Conservation (phyloP, 345 rosid species). For the Aethionema arabicum region DNA sequence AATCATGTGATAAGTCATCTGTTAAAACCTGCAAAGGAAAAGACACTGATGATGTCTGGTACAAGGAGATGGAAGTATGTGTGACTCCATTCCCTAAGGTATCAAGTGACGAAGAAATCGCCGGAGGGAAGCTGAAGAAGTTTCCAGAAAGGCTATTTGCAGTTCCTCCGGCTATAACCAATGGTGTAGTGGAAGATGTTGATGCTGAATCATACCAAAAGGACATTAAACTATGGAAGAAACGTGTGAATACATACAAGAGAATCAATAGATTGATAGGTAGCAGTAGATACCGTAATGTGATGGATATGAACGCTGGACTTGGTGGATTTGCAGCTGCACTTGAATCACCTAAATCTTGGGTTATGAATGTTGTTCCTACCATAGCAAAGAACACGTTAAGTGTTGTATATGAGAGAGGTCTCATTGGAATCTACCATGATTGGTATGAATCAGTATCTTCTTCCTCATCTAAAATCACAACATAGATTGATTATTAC, state of each 20-base stretch:
- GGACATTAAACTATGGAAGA: conserved; percentile 55
- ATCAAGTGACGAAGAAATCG: conserved; percentile 41
- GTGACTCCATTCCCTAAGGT: conserved; percentile 60
- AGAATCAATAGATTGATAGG: conserved; percentile 52
- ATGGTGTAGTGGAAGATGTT: conserved; percentile 52
- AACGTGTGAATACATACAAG: conserved; percentile 56
- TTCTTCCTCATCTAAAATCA: no score
- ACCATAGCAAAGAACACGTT: conserved; percentile 58
- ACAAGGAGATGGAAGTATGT: conserved; percentile 67
- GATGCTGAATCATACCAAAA: conserved; percentile 45
- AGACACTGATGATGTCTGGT: conserved; percentile 62
- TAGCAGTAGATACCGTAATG: conserved; percentile 63
- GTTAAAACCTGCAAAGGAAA: conserved; percentile 43
- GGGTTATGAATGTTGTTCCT: conserved; percentile 80
- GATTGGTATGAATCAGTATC: conserved; percentile 49
- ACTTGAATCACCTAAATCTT: conserved; percentile 56
- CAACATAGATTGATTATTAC: no score
- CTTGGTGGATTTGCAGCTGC: conserved; percentile 73
- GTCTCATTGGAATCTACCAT: conserved; percentile 79
- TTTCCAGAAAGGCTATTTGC: conserved; percentile 60
- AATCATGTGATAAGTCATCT: conserved; percentile 43
- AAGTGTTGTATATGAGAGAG: conserved; percentile 60
- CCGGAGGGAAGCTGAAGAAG: conserved; percentile 46
- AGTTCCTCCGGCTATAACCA: conserved; percentile 52
- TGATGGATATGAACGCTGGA: conserved; percentile 80